Evolutionary conservation across 1,139 yeast species (phyloP).

Genomic region (Kodamaea plutei): DNA sequence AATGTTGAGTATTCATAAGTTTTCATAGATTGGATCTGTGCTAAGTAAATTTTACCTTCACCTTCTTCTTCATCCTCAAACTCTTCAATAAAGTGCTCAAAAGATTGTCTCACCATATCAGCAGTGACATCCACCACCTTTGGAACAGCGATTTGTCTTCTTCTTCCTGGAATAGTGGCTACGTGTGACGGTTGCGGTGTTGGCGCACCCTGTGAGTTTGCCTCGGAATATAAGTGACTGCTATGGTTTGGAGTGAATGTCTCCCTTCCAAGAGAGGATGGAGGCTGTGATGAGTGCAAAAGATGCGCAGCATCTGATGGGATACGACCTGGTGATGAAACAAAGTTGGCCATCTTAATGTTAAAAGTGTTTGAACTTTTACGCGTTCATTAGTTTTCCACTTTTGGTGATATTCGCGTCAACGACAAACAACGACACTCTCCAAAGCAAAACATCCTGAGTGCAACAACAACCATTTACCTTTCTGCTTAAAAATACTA

Average conservation of each 20-base stretch:
- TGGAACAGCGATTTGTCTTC: slow-evolving; percentile 66
- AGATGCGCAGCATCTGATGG: slow-evolving; percentile 46
- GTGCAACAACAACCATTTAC: no score
- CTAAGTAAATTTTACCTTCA: slow-evolving; percentile 61
- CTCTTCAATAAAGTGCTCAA: slow-evolving; percentile 73
- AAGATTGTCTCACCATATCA: slow-evolving; percentile 87
- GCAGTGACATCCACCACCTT: slow-evolving; percentile 90
- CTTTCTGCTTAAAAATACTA: no score
- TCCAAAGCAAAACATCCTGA: no score
- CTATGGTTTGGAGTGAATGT: slow-evolving; percentile 23
- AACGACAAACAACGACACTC: no score
- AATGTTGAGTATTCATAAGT: slow-evolving; percentile 72
- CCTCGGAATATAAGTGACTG: slow-evolving; percentile 13
- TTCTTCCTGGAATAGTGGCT: slow-evolving; percentile 32
- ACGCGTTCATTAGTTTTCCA: neutral
- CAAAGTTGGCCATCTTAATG: slow-evolving; percentile 44
- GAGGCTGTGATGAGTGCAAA: slow-evolving; percentile 42
- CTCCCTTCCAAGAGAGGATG: slow-evolving; percentile 39
- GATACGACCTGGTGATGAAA: slow-evolving; percentile 43
- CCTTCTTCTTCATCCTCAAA: slow-evolving; percentile 40
- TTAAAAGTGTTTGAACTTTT: neutral
- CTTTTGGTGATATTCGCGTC: no score
- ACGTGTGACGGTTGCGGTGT: slow-evolving; percentile 9
- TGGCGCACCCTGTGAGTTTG: slow-evolving; percentile 19
- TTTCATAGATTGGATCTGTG: slow-evolving; percentile 80